phyloP scores from a whole-genome alignment of 306 rosid genomes.

The Heteromeles arbutifolia region DNA sequence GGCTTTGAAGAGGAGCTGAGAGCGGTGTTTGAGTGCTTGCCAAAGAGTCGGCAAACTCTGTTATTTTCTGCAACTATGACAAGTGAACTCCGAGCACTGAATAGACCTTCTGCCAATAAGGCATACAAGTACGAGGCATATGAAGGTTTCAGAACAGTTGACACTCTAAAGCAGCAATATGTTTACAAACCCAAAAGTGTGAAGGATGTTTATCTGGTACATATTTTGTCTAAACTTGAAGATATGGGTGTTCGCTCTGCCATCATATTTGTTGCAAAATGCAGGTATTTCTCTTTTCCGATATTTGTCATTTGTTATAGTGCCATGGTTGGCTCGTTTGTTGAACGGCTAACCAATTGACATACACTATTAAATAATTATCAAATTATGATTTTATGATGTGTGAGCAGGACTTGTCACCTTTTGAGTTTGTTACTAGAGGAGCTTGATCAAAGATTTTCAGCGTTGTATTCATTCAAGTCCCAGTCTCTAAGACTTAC shows the following conservation, averaged over 20 bases:
- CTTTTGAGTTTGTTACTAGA: constrained; percentile 64
- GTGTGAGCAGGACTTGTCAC: constrained; percentile 68
- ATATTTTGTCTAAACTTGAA: constrained; percentile 67
- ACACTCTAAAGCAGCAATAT: constrained; percentile 62
- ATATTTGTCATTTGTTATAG: not conserved
- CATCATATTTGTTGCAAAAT: constrained; percentile 63
- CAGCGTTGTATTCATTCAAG: constrained; percentile 71
- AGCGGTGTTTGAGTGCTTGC: constrained; percentile 67
- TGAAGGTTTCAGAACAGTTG: constrained; percentile 80
- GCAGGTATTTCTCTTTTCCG: constrained; percentile 51
- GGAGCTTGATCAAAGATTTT: constrained; percentile 66
- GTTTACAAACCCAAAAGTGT: constrained; percentile 55
- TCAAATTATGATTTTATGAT: not conserved
- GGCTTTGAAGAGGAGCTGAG: constrained; percentile 81
- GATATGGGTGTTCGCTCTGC: constrained; percentile 71
- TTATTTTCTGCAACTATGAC: constrained; percentile 85
- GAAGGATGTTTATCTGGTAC: constrained; percentile 74
- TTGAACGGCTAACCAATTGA: not conserved
- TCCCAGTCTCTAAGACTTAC: constrained; percentile 76
- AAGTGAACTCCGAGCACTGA: constrained; percentile 52
- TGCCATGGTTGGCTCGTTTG: not conserved
- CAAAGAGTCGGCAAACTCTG: constrained; percentile 71
- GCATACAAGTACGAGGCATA: constrained; percentile 70
- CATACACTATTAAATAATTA: not conserved
- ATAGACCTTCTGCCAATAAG: constrained; percentile 61